These are phyloP conservation scores for Emiliania huxleyi DNA, from an alignment of 78 protist genomes.

Conservation along the genomic window DNA sequence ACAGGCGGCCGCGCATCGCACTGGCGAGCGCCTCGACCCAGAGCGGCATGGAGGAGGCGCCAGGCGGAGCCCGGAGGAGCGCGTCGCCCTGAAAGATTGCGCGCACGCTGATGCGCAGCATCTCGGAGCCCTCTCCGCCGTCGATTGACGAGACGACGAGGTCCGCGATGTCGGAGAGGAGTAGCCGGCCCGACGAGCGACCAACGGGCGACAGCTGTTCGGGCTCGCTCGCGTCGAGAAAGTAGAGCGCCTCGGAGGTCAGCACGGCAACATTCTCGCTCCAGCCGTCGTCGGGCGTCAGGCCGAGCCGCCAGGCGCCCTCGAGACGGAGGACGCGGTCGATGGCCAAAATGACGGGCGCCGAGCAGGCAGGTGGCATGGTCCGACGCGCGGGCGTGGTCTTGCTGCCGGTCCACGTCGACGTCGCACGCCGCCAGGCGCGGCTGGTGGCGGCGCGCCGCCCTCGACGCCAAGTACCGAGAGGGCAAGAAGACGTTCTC, in stretches of 20 bases:
- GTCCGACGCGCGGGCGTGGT: no score
- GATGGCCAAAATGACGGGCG: neutral
- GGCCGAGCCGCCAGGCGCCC: neutral
- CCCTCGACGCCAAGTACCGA: no score
- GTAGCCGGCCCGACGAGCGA: neutral
- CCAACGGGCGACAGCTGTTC: neutral
- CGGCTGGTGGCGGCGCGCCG: no score
- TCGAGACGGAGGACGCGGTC: neutral
- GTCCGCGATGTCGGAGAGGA: neutral
- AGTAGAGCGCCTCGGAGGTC: neutral
- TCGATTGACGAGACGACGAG: neutral
- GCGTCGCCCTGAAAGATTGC: neutral
- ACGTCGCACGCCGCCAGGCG: no score
- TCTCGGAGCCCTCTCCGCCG: neutral
- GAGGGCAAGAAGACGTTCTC: no score
- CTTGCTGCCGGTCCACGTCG: no score
- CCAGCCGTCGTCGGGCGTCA: neutral
- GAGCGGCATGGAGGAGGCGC: neutral
- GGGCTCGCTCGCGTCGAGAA: neutral
- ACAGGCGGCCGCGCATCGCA: neutral
- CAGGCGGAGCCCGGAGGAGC: neutral
- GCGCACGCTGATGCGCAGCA: neutral
- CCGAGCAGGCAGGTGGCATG: no score
- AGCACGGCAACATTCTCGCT: neutral
- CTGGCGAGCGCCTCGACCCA: neutral